Evolutionary conservation across 2,329 filamentous ascomycete genomes (phyloP), one percentile per base, ranked within the genome.

Genomic region (Colletotrichum tropicicola): DNA sequence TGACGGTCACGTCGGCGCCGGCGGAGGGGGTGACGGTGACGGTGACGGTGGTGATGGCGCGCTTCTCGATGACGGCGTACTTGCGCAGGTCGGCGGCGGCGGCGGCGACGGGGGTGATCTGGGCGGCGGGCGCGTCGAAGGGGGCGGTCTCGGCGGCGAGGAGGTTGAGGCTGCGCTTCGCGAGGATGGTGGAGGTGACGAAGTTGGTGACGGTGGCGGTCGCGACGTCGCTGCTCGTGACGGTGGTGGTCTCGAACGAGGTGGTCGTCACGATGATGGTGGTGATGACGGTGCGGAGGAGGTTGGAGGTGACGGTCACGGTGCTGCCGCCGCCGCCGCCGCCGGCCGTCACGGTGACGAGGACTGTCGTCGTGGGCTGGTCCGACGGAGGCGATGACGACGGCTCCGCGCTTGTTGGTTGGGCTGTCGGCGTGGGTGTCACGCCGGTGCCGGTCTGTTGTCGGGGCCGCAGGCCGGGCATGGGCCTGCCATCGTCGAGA

Each of bases 131-230:
- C 8, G 68, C 59, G 6, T 54, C 51, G 51, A 71, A 67, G 51
- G 70, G 69, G 15, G 69, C 69, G 23, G 73, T 74, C 43, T 70
- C 71, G 25, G 72, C 69, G 17, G 75, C 69, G n/a, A 75, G 49
- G 44, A 56, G 19, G 47, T 71, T 65, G 23, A 77, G 27, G 48
- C 66, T 70, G 48, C 78, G 76, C 72, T 75, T 78, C 66, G 72
- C 66, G 57, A 79, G 75, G 39, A 72, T 52, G 9, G 78, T 80
- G 3, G 71, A 73, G 1, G 79, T 80, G 52, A 70, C 69, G 47
- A 74, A 80, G 44, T 75, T 69, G 23, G 72, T 78, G 43, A 61
- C 71, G 8, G 79, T 80, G 35, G 78, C 77, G 12, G 75, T 78
- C 6, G 75, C 70, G 32, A 71, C 72, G 53, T 76, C 73, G 58